A percentile compares a stretch with the other conserved stretches of the same genome.
Evolutionary conservation across 148 eudicot genomes (phyloP).

Genomic region (Rhododendron molle): DNA sequence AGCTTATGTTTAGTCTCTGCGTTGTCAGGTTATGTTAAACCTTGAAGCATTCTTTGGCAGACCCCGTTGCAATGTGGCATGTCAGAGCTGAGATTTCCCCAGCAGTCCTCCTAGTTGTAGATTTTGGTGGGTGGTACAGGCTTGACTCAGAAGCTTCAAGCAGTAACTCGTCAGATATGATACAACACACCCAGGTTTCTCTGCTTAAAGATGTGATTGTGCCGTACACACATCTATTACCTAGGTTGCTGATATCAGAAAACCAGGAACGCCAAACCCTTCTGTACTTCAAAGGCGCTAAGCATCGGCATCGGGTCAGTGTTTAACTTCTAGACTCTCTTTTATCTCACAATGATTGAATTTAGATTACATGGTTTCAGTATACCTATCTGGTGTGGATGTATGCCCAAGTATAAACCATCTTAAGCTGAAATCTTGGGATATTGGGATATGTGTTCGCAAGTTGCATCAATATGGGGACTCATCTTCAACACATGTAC

Average conservation of each 20-base stretch:
- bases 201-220: conserved; percentile 90
- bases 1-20: conserved; percentile 75
- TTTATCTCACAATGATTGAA: neutral
- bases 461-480: neutral
- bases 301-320: conserved; percentile 90
- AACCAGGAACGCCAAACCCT: conserved; percentile 61
- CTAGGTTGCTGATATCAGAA: conserved; percentile 55
- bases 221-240: conserved; percentile 77
- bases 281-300: conserved; percentile 97
- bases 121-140: conserved; percentile 94
- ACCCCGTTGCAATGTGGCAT: conserved; percentile 99
- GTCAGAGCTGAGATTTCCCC: conserved; percentile 82
- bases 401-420: neutral
- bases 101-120: conserved; percentile 89
- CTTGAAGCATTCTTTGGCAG: conserved; percentile 99
- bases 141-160: conserved; percentile 69
- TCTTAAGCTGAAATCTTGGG: neutral
- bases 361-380: neutral
- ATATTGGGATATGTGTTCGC: neutral
- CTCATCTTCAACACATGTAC: neutral
- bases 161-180: conserved; percentile 55
- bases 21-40: conserved; percentile 89
- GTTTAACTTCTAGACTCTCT: neutral
- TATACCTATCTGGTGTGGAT: neutral
- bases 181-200: conserved; percentile 89